Percentiles rank a stretch among this genome's conserved stretches.
These are phyloP conservation scores for Arthroderma sp. DNA, from an alignment of 2,329 filamentous ascomycete species.

Conservation along the genomic window DNA sequence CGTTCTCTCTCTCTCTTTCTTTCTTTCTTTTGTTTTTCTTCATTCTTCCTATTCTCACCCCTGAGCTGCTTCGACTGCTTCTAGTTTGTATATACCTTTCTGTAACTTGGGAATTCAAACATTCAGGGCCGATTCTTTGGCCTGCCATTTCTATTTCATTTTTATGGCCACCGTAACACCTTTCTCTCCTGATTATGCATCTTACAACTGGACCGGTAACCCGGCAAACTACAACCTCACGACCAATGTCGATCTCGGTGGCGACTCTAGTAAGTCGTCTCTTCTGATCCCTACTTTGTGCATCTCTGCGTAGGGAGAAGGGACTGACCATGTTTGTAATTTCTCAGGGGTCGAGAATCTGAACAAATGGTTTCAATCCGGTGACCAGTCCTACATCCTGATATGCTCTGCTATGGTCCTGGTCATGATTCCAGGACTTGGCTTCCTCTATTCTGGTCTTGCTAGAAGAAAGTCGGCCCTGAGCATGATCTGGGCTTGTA, in stretches of 20 bases:
- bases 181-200: constrained; percentile 32
- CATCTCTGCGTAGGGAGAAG: not conserved
- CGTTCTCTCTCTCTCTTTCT: no score
- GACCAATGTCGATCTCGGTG: constrained; percentile 50
- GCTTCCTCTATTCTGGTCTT: constrained; percentile 92
- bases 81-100: no score
- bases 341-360: constrained; percentile 63
- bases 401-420: constrained; percentile 83
- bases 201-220: constrained; percentile 37
- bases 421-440: constrained; percentile 92
- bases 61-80: no score
- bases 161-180: constrained; percentile 11
- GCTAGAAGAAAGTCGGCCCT: constrained; percentile 95
- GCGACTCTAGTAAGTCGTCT: constrained; percentile 58
- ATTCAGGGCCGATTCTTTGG: no score
- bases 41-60: no score
- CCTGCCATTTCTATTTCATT: no score
- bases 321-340: constrained; percentile 3
- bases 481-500: constrained; percentile 92
- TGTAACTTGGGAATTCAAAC: no score
- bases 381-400: constrained; percentile 90
- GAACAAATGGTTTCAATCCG: constrained; percentile 88
- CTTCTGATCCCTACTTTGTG: not conserved
- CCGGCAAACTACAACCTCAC: constrained; percentile 29
- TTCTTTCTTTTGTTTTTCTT: no score